Percentiles rank a stretch among this genome's conserved stretches.
Conservation (phyloP, 805 yeast species). For the Starmera caribaea region DNA sequence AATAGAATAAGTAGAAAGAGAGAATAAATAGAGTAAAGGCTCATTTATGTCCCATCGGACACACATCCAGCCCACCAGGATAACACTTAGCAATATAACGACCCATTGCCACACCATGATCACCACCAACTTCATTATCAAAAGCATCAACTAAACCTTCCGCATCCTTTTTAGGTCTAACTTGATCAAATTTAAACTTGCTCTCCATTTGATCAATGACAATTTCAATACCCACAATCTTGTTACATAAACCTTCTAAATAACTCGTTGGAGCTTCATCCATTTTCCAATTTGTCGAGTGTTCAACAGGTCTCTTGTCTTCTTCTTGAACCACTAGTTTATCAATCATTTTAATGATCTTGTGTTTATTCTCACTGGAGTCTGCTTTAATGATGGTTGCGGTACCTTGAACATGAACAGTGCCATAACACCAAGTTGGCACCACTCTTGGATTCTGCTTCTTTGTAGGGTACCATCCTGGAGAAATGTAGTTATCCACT, state of each 20-base stretch:
- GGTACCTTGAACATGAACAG: conserved; percentile 46
- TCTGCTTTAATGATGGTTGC: conserved; percentile 35
- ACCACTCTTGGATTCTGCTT: conserved; percentile 48
- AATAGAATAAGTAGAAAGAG: too few species aligned
- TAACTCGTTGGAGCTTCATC: conserved; percentile 46
- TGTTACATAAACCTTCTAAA: conserved; percentile 31
- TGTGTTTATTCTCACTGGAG: conserved; percentile 18
- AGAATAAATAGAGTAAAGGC: too few species aligned
- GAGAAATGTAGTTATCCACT: conserved; percentile 42
- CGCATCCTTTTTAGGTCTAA: conserved; percentile 30
- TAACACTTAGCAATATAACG: conserved; percentile 6
- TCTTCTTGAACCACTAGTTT: conserved; percentile 40
- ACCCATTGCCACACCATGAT: conserved; percentile 12
- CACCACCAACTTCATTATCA: conserved; percentile 27
- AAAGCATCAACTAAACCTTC: conserved; percentile 44
- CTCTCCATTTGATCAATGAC: conserved; percentile 36
- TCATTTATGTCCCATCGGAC: too few species aligned
- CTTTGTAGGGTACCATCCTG: conserved; percentile 51
- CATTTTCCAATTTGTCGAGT: conserved; percentile 38
- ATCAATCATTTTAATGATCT: conserved; percentile 35
- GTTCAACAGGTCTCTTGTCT: conserved; percentile 21
- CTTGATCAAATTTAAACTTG: conserved; percentile 53
- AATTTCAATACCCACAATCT: conserved; percentile 48
- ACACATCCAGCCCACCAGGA: conserved; percentile 1
- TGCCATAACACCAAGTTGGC: conserved; percentile 63